Evolutionary conservation across 2,329 filamentous ascomycete species (phyloP).

Genomic region (Didymella glomerata): DNA sequence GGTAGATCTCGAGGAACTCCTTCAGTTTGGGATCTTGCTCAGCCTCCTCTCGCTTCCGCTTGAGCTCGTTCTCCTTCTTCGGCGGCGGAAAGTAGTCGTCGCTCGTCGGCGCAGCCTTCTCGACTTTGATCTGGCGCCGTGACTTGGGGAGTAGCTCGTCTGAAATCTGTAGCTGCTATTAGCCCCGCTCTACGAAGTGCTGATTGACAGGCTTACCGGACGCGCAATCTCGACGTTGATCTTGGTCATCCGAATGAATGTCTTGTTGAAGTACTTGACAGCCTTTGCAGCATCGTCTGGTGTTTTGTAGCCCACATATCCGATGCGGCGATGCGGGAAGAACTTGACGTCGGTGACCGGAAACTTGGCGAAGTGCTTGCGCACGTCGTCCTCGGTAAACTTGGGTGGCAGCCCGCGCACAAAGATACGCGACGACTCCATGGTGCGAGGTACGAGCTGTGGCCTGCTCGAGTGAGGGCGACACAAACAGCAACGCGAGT

Average conservation of each 20-base stretch:
- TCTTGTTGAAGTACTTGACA: conserved; percentile 93
- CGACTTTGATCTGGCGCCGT: conserved; percentile 42
- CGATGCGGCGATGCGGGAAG: conserved; percentile 87
- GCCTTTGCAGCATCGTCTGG: conserved; percentile 81
- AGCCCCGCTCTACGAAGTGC: conserved; percentile 25
- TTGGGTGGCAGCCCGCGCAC: conserved; percentile 80
- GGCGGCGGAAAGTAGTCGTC: conserved; percentile 41
- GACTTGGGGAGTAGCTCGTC: conserved; percentile 49
- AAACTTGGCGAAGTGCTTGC: conserved; percentile 84
- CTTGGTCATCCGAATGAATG: conserved; percentile 95
- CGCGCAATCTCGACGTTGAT: conserved; percentile 88
- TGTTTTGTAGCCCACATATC: conserved; percentile 92
- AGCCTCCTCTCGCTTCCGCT: conserved; percentile 69
- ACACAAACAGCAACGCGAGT: conserved; percentile 13
- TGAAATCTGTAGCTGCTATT: conserved; percentile 41
- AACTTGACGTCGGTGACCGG: conserved; percentile 92
- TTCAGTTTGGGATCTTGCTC: conserved; percentile 79
- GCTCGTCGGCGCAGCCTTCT: conserved; percentile 32
- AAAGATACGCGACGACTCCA: conserved; percentile 82
- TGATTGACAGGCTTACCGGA: conserved; percentile 65
- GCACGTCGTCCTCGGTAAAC: conserved; percentile 84
- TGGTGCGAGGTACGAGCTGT: conserved; percentile 26
- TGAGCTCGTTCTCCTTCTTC: conserved; percentile 58
- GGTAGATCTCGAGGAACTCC: conserved; percentile 87
- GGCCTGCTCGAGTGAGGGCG: conserved; percentile 28